A percentile compares a stretch with the other conserved stretches of the same genome.
phyloP scores from a whole-genome alignment of 129 eudicot genomes.

The Dittrichia graveolens region DNA sequence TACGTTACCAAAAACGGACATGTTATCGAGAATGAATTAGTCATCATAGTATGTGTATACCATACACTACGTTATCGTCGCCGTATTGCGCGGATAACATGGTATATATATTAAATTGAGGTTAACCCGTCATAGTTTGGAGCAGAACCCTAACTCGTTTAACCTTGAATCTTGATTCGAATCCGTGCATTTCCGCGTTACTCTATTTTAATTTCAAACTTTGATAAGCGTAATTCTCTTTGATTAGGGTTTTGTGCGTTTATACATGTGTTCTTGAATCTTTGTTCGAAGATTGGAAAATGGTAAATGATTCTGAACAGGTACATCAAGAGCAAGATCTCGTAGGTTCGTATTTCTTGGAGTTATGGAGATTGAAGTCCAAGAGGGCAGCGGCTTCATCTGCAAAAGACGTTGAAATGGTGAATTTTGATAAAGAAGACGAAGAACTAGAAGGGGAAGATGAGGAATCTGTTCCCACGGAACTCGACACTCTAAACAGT shows the following conservation, averaged over 20 bases:
- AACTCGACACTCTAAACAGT: constrained; percentile 71
- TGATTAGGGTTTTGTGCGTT: constrained; percentile 24
- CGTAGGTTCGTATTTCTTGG: constrained; percentile 52
- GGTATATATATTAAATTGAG: too few species aligned
- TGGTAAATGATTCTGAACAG: constrained; percentile 34
- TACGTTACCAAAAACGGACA: too few species aligned
- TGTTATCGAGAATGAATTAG: too few species aligned
- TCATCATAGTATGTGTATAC: too few species aligned
- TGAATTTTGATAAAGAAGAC: constrained; percentile 18
- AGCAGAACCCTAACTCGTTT: too few species aligned
- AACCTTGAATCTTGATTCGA: too few species aligned
- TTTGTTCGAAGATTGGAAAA: constrained; percentile 14
- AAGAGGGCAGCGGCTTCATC: constrained; percentile 33
- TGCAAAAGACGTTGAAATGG: constrained; percentile 23
- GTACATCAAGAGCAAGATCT: constrained; percentile 32
- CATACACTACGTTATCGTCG: too few species aligned
- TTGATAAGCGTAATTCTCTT: not conserved
- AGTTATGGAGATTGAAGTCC: constrained; percentile 56
- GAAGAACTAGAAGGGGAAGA: constrained; percentile 34
- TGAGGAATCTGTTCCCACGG: constrained; percentile 50
- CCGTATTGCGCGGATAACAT: too few species aligned
- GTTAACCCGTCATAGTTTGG: too few species aligned
- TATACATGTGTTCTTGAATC: constrained; percentile 15
- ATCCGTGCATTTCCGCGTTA: too few species aligned
- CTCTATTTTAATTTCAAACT: not conserved